A percentile compares a stretch with the other conserved stretches of the same genome.
phyloP scores from a whole-genome alignment of 805 yeast genomes.

The Metschnikowia koreensis region DNA sequence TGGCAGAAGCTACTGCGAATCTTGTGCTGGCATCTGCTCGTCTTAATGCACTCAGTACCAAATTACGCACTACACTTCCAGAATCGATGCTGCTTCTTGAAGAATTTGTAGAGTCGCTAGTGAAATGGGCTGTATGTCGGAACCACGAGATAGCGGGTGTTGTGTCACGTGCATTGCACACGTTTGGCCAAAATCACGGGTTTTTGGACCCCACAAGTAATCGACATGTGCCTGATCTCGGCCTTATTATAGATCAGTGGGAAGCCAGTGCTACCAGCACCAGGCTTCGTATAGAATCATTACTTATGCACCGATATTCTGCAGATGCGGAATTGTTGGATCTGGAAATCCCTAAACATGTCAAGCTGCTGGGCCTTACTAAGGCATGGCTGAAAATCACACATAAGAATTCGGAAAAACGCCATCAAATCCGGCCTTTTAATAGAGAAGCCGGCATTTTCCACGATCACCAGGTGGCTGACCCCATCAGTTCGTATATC shows the following conservation, averaged over 20 bases:
- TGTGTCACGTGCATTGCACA: constrained; percentile 28
- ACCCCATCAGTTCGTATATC: constrained; percentile 30
- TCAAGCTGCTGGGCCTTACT: constrained; percentile 22
- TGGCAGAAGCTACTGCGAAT: constrained; percentile 26
- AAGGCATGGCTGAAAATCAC: constrained; percentile 31
- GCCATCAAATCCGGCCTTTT: constrained; percentile 26
- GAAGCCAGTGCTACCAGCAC: constrained; percentile 34
- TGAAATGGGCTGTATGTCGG: constrained; percentile 37
- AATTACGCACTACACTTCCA: constrained; percentile 44
- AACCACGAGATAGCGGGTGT: constrained; percentile 34
- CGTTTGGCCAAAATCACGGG: constrained; percentile 32
- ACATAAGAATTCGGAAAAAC: constrained; percentile 18
- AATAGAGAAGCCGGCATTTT: constrained; percentile 34
- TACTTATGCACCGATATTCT: constrained; percentile 27
- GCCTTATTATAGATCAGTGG: constrained; percentile 37
- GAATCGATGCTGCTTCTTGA: constrained; percentile 45
- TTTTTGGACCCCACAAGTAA: constrained; percentile 26
- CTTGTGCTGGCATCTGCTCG: constrained; percentile 28
- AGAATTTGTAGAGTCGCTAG: constrained; percentile 46
- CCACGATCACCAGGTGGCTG: constrained; percentile 28
- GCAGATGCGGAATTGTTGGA: constrained; percentile 39
- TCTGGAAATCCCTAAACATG: constrained; percentile 32
- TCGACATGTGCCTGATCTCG: neutral
- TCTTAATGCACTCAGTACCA: constrained; percentile 33
- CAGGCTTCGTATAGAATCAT: constrained; percentile 37